Evolutionary conservation across 83 land plant species (phyloP).

Genomic region (Thuja plicata): DNA sequence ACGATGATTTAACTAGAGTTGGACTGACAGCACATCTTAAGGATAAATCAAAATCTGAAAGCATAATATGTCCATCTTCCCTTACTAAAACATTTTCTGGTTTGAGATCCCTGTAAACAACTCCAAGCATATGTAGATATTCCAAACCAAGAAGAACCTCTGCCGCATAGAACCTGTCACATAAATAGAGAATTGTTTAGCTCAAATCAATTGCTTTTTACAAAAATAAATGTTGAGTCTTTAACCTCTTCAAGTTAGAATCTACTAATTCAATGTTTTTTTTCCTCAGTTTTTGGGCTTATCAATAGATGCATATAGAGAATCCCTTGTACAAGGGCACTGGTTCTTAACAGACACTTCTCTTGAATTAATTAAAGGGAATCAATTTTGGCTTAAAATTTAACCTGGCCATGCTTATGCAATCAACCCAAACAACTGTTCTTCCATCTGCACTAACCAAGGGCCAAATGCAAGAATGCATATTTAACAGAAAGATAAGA

Average conservation of each 20-base stretch:
- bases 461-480: not conserved
- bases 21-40: constrained; percentile 89
- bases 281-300: not conserved
- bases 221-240: not conserved
- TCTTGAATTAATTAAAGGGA: not conserved
- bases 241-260: not conserved
- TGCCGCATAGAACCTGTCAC: constrained; percentile 91
- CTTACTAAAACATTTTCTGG: constrained; percentile 96
- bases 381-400: not conserved
- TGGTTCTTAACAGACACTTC: not conserved
- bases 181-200: not conserved
- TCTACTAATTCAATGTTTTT: not conserved
- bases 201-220: not conserved
- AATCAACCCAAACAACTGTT: not conserved
- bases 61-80: constrained; percentile 98
- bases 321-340: not conserved
- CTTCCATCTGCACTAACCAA: not conserved
- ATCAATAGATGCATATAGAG: not conserved
- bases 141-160: constrained; percentile 89
- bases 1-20: constrained; percentile 76
- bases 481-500: too few relatives aligned
- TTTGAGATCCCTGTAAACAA: constrained; percentile 77
- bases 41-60: constrained; percentile 82
- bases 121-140: constrained; percentile 95
- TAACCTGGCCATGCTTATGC: not conserved